phyloP scores from a whole-genome alignment of 2,329 filamentous ascomycete species.

The Blastomyces parvus region DNA sequence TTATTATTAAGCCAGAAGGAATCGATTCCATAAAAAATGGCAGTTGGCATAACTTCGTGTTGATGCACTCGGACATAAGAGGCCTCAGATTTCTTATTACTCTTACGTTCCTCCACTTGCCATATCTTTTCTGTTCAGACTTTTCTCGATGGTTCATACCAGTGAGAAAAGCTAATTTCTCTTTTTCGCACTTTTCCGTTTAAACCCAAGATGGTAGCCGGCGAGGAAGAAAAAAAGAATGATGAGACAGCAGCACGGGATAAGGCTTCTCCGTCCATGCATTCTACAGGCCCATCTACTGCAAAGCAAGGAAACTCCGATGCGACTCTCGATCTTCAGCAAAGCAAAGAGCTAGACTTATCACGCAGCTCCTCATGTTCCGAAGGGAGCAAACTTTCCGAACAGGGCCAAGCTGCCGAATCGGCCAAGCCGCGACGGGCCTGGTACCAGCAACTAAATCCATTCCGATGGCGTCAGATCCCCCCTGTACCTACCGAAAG shows the following conservation, averaged over 20 bases:
- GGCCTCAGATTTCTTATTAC: not conserved
- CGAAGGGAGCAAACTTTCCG: not conserved
- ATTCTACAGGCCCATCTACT: not conserved
- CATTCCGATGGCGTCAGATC: conserved; percentile 37
- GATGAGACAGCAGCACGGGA: not conserved
- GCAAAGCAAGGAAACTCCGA: not conserved
- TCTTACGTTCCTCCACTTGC: not conserved
- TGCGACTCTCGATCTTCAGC: not conserved
- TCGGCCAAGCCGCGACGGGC: conserved; percentile 10
- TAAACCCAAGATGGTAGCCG: not conserved
- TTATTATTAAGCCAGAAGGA: not conserved
- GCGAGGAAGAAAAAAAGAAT: not conserved
- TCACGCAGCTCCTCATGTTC: not conserved
- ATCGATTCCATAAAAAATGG: not conserved
- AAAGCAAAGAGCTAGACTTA: not conserved
- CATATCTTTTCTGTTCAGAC: not conserved
- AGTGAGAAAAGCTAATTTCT: not conserved
- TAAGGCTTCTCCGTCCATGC: not conserved
- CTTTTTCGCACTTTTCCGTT: too few species aligned
- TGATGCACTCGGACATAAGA: not conserved
- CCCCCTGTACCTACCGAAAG: conserved; percentile 50
- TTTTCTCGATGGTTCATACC: not conserved
- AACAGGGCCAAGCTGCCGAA: conserved; percentile 5
- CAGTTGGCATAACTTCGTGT: not conserved
- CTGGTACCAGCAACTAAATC: conserved; percentile 38